Evolutionary conservation across 2,329 filamentous ascomycete species (phyloP).

Genomic region (Huntiella savannae): DNA sequence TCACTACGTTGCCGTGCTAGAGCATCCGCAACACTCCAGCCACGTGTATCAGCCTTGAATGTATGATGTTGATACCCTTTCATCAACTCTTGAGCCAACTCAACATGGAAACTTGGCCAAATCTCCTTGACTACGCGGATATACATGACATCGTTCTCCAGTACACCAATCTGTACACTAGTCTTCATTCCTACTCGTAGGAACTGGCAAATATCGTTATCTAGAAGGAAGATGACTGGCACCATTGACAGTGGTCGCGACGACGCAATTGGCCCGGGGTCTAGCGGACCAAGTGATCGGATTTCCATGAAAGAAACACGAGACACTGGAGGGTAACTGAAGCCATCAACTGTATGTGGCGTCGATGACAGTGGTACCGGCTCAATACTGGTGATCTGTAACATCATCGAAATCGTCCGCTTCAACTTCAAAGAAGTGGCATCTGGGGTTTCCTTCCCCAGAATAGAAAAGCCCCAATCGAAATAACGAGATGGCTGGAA

Average conservation of each 20-base stretch:
- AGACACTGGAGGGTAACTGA: constrained; percentile 1
- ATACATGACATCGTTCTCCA: constrained; percentile 45
- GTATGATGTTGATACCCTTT: constrained; percentile 2
- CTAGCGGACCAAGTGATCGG: constrained; percentile 30
- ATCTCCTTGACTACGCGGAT: constrained; percentile 38
- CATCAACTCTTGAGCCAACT: constrained; percentile 53
- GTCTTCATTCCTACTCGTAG: constrained; percentile 49
- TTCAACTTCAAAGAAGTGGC: no score
- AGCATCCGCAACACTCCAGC: no score
- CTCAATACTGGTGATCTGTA: constrained; percentile 6
- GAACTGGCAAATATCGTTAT: constrained; percentile 32
- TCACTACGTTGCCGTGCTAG: no score
- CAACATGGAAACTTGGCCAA: constrained; percentile 43
- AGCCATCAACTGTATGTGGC: not conserved
- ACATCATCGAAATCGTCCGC: not conserved
- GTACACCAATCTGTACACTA: constrained; percentile 31
- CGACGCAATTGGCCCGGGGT: constrained; percentile 15
- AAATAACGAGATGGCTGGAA: not conserved
- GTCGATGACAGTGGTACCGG: not conserved
- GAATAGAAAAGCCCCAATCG: no score
- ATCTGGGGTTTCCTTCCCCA: no score
- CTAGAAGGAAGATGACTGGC: constrained; percentile 40
- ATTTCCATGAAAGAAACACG: constrained; percentile 15
- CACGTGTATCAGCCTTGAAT: no score
- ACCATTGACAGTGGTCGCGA: not conserved